Conservation (phyloP, 345 rosid species). For the Salix brachista region DNA sequence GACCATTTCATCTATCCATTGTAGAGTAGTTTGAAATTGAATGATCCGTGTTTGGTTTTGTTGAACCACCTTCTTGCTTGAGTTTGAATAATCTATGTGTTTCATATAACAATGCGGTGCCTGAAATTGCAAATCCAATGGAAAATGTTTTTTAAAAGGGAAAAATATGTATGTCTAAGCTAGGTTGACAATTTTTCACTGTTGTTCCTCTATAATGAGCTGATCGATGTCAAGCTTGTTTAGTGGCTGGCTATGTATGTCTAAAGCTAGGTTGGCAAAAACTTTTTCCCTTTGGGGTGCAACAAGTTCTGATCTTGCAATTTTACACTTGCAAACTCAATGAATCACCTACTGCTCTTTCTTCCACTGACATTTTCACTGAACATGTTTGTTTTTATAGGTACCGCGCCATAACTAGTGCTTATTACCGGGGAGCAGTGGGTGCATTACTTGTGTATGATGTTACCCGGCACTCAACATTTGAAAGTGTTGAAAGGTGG, state of each 20-base stretch:
- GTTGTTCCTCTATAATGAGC: not conserved
- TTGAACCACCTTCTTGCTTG: not conserved
- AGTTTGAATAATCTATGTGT: not conserved
- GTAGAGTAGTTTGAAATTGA: not conserved
- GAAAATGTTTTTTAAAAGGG: not conserved
- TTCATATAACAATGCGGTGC: not conserved
- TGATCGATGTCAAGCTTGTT: not conserved
- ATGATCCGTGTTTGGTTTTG: not conserved
- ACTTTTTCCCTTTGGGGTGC: not conserved
- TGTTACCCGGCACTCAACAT: slow-evolving; percentile 83
- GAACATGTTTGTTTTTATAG: slow-evolving; percentile 25
- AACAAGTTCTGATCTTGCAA: not conserved
- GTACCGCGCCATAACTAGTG: slow-evolving; percentile 95
- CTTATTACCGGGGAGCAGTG: slow-evolving; percentile 90
- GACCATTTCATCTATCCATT: not conserved
- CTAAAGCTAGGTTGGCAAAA: too few species aligned
- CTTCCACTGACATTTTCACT: not conserved
- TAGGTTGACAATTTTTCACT: not conserved
- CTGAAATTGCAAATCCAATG: not conserved
- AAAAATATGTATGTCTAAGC: not conserved
- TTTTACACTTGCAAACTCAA: not conserved
- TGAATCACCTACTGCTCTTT: not conserved
- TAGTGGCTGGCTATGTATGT: not conserved
- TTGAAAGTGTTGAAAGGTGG: slow-evolving; percentile 91
- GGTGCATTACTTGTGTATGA: slow-evolving; percentile 88